Base-by-base conservation (phyloP, 2,329 filamentous ascomycete genomes). In the Escovopsis sp. region DNA sequence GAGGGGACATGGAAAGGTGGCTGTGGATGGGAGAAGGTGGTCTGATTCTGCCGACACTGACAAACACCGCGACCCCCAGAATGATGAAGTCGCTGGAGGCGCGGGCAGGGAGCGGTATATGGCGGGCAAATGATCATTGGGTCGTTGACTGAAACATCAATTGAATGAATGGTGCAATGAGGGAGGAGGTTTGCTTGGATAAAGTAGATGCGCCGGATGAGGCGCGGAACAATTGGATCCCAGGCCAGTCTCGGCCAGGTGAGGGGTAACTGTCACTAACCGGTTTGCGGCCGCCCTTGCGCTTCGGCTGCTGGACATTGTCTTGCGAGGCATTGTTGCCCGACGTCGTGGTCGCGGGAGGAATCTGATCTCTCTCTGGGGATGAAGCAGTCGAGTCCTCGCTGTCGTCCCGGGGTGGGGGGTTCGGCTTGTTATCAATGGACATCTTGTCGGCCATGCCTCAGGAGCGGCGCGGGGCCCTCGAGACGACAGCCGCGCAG, bases 201-300 rank as follows among this genome's bases (percentile, higher is more conserved):
- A 20, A 6, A 20, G 20, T 4, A 20, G 20, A 20, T 20, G 20
- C 20, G 20, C 20, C 20, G 20, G 20, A 37, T 20, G 35, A 37
- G 14, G 35, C 33, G 13, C 11, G 9, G 27, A 11, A 30, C 9
- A 3, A 30, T 30, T 30, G 27, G 27, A 11, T 11, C 27, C 27
- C 8, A 30, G 11, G 27, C 27, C 27, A 30, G 27, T 7, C 33
- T 35, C 8, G 36, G 20, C 20, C 20, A 38, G 36, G 39, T 30
- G 41, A 35, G 35, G 40, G 43, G 37, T 30, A 44, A 33, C 8
- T 40, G 39, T 20, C 38, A 94, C 73, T 62, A 79, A 96, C 91
- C 57, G 91, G 91, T 70, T 96, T 98, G 57, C 91, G 81, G 47
- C 91, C 91, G 57, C 91, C 91, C 70, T 98, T 98, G 57, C 91